Evolutionary conservation across 129 eudicot species (phyloP), one percentile per base, ranked within the genome.

Genomic region (Mikania micrantha): DNA sequence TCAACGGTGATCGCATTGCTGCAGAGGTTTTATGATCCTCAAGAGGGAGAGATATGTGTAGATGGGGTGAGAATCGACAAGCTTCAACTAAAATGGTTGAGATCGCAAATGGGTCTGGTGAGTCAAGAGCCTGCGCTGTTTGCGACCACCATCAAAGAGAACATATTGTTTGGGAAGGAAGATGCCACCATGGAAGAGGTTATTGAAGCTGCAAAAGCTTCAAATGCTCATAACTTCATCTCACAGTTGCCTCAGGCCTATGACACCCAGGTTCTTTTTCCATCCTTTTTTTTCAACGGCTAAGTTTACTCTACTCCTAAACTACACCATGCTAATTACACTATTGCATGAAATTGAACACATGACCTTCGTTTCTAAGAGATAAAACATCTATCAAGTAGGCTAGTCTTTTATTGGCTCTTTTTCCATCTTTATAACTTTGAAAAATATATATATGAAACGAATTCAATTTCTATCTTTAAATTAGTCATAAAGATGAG

Each of bases 51-150:
- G 36, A 90, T 90, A 25, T 45, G 75, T n/a, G 67, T 90, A 10
- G 97, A 90, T 67, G 97, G 97, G 34, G 89, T 87, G 36, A 72
- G 71, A 0, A 82, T 90, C 13, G 81, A 83, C 70, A 87, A 80
- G 68, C 79, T 94, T 69, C 97, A 87, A 59, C 73, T 89, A 12
- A 94, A 85, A 82, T 94, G 99, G 99, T 34, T 94, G 31, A 82
- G 99, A 70, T 89, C 97, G 0, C 95, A 89, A 69, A 94, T 94
- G 95, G 99, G 99, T 4, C 61, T 89, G 62, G 99, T 94, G 56
- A 94, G 99, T 72, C 99, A 94, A 59, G 99, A 94, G 67, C 99
- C 99, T 3, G 99, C 95, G 12, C 78, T 94, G 4, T 94, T 89
- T 62, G 99, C 97, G 3, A 94, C 99, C 7, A 70, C 88, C 0